phyloP scores from a whole-genome alignment of 2,329 filamentous ascomycete genomes.

The Stagonosporopsis tanaceti region DNA sequence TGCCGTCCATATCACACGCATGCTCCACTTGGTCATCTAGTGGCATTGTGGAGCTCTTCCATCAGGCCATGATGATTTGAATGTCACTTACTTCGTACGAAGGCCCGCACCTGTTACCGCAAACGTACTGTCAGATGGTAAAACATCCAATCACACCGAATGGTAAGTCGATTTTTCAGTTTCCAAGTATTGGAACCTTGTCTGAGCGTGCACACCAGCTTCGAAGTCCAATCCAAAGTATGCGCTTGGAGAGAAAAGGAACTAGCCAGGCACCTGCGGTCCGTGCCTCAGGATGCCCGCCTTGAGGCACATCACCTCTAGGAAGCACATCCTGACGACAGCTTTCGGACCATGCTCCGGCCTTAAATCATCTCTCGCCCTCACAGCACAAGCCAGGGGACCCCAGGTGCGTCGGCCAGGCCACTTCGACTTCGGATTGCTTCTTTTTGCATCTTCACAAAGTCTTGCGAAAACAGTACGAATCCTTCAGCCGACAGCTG shows the following conservation, averaged over 20 bases:
- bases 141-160: slow-evolving; percentile 10
- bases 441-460: neutral
- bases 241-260: slow-evolving; percentile 11
- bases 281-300: neutral
- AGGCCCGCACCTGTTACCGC: slow-evolving; percentile 2
- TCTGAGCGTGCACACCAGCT: neutral
- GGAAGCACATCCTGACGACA: slow-evolving; percentile 1
- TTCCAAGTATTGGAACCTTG: neutral
- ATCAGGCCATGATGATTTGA: neutral
- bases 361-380: slow-evolving; percentile 8
- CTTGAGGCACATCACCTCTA: neutral
- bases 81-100: neutral
- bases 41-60: neutral
- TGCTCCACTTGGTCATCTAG: neutral
- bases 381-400: slow-evolving; percentile 10
- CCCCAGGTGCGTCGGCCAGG: slow-evolving; percentile 1
- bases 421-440: slow-evolving; percentile 1
- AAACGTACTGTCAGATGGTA: slow-evolving; percentile 1
- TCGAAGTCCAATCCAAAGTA: neutral
- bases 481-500: neutral
- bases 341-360: slow-evolving; percentile 6
- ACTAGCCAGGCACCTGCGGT: slow-evolving; percentile 1
- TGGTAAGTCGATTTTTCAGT: neutral
- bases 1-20: slow-evolving; percentile 4
- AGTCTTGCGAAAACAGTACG: neutral